Evolutionary conservation across 2,329 filamentous ascomycete species (phyloP).

Genomic region (Aspergillus hortae): DNA sequence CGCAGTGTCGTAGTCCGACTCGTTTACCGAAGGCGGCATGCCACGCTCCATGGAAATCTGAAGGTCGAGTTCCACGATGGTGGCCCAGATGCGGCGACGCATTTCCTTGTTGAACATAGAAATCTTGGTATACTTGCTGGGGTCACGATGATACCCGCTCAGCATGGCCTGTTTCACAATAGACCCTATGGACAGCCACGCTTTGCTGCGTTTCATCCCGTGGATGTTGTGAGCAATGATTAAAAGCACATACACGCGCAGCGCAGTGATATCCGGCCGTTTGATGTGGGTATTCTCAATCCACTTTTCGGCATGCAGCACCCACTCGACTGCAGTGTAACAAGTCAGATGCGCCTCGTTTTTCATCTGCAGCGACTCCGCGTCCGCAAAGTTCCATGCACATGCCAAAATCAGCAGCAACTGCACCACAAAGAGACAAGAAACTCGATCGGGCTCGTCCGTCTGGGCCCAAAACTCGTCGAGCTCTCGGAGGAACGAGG

Average conservation of each 20-base stretch:
- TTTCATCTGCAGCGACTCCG: conserved; percentile 25
- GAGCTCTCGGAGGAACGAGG: conserved; percentile 38
- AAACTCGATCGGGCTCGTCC: conserved; percentile 23
- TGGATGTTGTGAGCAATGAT: conserved; percentile 50
- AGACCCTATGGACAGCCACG: conserved; percentile 51
- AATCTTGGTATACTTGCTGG: conserved; percentile 29
- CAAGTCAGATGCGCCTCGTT: conserved; percentile 24
- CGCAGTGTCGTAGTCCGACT: conserved; percentile 46
- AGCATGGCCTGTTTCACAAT: conserved; percentile 52
- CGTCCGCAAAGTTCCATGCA: conserved; percentile 36
- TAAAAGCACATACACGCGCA: conserved; percentile 51
- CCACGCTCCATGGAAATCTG: conserved; percentile 55
- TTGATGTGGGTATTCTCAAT: conserved; percentile 71
- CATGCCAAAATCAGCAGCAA: conserved; percentile 36
- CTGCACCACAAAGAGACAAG: conserved; percentile 33
- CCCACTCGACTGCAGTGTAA: conserved; percentile 58
- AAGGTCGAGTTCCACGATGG: conserved; percentile 55
- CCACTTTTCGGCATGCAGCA: conserved; percentile 85
- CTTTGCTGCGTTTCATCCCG: conserved; percentile 52
- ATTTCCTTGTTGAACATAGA: conserved; percentile 42
- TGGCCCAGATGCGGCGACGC: conserved; percentile 56
- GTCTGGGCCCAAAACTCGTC: conserved; percentile 32
- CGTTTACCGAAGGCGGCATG: conserved; percentile 47
- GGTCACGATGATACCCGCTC: conserved; percentile 49
- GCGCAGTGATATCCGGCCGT: conserved; percentile 47